Evolutionary conservation across 148 eudicot genomes (phyloP).

Genomic region (Vaccinium corymbosum): DNA sequence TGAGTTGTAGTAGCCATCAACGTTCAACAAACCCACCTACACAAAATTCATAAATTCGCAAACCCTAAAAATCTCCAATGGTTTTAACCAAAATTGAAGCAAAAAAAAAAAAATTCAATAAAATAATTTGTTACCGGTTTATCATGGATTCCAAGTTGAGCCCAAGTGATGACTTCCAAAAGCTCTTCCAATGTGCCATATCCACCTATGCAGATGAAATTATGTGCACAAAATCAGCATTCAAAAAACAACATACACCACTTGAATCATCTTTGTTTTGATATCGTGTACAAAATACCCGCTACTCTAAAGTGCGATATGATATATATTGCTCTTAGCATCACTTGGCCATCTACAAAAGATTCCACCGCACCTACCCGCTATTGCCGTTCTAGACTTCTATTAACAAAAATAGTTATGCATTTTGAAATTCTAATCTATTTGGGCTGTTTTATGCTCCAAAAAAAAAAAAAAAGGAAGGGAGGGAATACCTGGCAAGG

Average conservation of each 20-base stretch:
- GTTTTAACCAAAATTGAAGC: no score
- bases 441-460: neutral
- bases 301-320: neutral
- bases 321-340: no score
- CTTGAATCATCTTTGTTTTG: neutral
- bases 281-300: neutral
- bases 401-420: neutral
- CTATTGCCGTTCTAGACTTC: neutral
- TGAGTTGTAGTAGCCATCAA: conserved; percentile 92
- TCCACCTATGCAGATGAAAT: conserved; percentile 43
- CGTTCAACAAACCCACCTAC: conserved; percentile 88
- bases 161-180: conserved; percentile 83
- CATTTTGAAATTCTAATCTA: neutral
- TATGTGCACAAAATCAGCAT: neutral
- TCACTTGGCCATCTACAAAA: neutral
- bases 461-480: neutral
- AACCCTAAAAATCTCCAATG: no score
- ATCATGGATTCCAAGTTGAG: conserved; percentile 82
- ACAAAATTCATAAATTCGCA: neutral
- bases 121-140: conserved; percentile 52
- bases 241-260: neutral
- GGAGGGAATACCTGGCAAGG: conserved; percentile 58
- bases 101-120: neutral
- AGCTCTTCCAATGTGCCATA: conserved; percentile 86
- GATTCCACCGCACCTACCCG: neutral